Evolutionary conservation across 1,284 basidiomycete genomes (phyloP).

Genomic region (Retiboletus flavoniger): DNA sequence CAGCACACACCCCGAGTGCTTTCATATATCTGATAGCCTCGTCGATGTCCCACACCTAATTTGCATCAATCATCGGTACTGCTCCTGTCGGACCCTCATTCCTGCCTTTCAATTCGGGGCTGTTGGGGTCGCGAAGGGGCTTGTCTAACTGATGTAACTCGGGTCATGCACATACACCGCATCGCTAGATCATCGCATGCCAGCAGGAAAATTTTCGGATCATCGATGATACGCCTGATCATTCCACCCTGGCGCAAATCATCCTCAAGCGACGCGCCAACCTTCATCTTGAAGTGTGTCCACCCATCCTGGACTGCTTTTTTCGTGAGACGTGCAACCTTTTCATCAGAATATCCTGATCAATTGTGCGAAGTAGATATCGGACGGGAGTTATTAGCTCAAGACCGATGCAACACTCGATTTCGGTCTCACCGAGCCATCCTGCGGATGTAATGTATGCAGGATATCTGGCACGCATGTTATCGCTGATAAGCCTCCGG

Average conservation of each 20-base stretch:
- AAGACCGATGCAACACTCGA: neutral
- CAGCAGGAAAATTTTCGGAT: slow-evolving; percentile 68
- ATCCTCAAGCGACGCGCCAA: slow-evolving; percentile 78
- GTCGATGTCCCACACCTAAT: slow-evolving; percentile 94
- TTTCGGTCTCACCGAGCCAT: slow-evolving; percentile 62
- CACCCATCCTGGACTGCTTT: slow-evolving; percentile 85
- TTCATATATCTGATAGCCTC: slow-evolving; percentile 83
- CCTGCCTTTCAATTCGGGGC: slow-evolving; percentile 69
- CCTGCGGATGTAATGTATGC: slow-evolving; percentile 95
- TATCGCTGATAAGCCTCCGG: slow-evolving; percentile 4
- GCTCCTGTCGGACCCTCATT: slow-evolving; percentile 91
- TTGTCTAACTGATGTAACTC: slow-evolving; percentile 27
- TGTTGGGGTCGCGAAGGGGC: slow-evolving; percentile 62
- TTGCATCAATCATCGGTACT: slow-evolving; percentile 94
- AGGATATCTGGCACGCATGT: slow-evolving; percentile 62
- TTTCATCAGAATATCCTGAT: slow-evolving; percentile 78
- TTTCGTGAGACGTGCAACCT: slow-evolving; percentile 80
- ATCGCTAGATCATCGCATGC: slow-evolving; percentile 75
- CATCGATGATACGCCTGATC: slow-evolving; percentile 90
- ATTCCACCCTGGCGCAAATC: slow-evolving; percentile 84
- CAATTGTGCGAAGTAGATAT: neutral
- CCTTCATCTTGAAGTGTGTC: slow-evolving; percentile 98
- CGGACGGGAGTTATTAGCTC: slow-evolving; percentile 4
- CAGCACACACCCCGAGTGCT: slow-evolving; percentile 64
- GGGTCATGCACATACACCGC: slow-evolving; percentile 87